phyloP scores from a whole-genome alignment of 192 early-diverging fungal species.

The Globomyces pollinis-pini region DNA sequence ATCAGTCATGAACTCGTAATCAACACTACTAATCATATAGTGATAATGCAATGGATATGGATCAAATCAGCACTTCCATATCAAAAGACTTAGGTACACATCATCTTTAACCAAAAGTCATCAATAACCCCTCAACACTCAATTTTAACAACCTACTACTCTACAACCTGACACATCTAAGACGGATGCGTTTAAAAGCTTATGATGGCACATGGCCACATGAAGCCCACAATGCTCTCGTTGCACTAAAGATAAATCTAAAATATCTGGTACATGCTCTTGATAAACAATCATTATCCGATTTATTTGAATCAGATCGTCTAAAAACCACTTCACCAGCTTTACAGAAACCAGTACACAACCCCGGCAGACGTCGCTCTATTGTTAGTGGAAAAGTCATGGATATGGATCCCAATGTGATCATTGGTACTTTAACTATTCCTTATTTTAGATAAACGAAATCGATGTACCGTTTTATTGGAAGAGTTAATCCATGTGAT shows the following conservation, averaged over 20 bases:
- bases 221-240: conserved; percentile 60
- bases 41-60: no score
- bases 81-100: no score
- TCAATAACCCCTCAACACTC: conserved; percentile 49
- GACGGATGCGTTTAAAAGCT: conserved; percentile 29
- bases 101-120: no score
- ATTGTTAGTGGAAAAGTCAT: not conserved
- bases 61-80: no score
- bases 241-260: conserved; percentile 53
- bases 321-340: not conserved
- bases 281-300: conserved; percentile 37
- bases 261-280: conserved; percentile 61
- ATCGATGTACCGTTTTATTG: not conserved
- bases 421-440: no score
- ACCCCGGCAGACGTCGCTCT: conserved; percentile 1
- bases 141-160: conserved; percentile 62
- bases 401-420: conserved; percentile 4
- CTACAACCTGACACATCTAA: conserved; percentile 52
- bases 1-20: no score
- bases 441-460: conserved; percentile 8
- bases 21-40: no score
- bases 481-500: conserved; percentile 17
- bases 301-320: conserved; percentile 52
- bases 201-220: conserved; percentile 51
- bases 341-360: not conserved